Conservation (phyloP, 176 grass and related monocot genomes). For the Paspalum notatum region DNA sequence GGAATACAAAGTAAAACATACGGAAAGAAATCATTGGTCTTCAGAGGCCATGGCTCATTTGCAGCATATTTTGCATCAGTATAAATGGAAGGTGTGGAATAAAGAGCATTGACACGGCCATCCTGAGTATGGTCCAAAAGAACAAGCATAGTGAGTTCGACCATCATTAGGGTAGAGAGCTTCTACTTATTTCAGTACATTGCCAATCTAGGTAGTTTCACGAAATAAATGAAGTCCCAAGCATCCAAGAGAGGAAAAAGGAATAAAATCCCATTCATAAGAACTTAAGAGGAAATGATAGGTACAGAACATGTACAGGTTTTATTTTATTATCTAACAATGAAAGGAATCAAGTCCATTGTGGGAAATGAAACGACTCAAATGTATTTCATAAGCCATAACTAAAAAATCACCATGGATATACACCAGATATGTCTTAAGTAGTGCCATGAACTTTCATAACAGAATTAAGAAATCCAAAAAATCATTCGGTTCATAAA, state of each 20-base stretch:
- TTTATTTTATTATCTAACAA: slow-evolving; percentile 8
- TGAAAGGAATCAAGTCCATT: slow-evolving; percentile 26
- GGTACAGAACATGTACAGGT: neutral
- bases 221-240: too few species aligned
- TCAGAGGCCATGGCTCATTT: slow-evolving; percentile 86
- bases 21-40: slow-evolving; percentile 98
- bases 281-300: slow-evolving; percentile 18
- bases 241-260: neutral
- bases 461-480: neutral
- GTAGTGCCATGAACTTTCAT: neutral
- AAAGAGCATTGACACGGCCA: slow-evolving; percentile 94
- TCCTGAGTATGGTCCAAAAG: slow-evolving; percentile 58
- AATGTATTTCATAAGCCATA: slow-evolving; percentile 28
- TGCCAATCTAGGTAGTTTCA: neutral
- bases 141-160: slow-evolving; percentile 35
- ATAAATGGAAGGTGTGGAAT: slow-evolving; percentile 98
- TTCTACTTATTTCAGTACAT: neutral
- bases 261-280: neutral
- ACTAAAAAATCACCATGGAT: slow-evolving; percentile 28
- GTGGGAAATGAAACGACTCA: slow-evolving; percentile 3
- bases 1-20: slow-evolving; percentile 47
- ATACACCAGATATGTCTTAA: slow-evolving; percentile 17
- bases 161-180: slow-evolving; percentile 13
- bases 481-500: neutral
- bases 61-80: slow-evolving; percentile 92